Conservation (phyloP, 169 alveolate species). For the Theileria parva region DNA sequence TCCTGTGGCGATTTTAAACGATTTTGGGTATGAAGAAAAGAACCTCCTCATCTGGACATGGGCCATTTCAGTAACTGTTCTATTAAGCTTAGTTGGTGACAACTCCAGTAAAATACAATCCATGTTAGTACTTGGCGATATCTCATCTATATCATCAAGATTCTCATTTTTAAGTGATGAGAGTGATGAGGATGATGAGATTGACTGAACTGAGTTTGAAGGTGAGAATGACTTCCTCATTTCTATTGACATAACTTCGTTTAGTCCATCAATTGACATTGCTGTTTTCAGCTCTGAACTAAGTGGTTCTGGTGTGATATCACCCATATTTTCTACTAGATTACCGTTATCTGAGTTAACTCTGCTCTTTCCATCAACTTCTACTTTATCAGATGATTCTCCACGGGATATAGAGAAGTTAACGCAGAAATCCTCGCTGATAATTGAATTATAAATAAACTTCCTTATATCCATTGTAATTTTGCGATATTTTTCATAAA, state of each 20-base stretch:
- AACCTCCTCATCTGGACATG: constrained; percentile 55
- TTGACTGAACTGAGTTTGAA: constrained; percentile 9
- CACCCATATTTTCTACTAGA: background rate
- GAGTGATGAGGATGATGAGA: background rate
- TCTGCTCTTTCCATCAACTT: background rate
- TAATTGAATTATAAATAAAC: constrained; percentile 52
- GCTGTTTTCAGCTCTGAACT: background rate
- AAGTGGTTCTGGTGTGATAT: background rate
- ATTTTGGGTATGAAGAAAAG: constrained; percentile 48
- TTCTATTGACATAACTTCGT: constrained; percentile 8
- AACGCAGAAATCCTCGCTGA: constrained; percentile 55
- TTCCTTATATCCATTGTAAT: constrained; percentile 40
- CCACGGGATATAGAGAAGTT: background rate
- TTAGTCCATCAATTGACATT: constrained; percentile 1
- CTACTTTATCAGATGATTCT: background rate
- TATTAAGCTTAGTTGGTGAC: constrained; percentile 20
- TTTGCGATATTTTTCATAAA: constrained; percentile 18
- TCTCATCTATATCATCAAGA: background rate
- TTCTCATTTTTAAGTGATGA: background rate
- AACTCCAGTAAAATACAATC: constrained; percentile 25
- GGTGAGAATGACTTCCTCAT: background rate
- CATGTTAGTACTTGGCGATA: background rate
- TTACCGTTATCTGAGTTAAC: background rate
- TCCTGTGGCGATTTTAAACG: constrained; percentile 36
- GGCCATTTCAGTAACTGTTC: constrained; percentile 56